Evolutionary conservation across 2,329 filamentous ascomycete genomes (phyloP).

Genomic region (Blumeriella jaapii): DNA sequence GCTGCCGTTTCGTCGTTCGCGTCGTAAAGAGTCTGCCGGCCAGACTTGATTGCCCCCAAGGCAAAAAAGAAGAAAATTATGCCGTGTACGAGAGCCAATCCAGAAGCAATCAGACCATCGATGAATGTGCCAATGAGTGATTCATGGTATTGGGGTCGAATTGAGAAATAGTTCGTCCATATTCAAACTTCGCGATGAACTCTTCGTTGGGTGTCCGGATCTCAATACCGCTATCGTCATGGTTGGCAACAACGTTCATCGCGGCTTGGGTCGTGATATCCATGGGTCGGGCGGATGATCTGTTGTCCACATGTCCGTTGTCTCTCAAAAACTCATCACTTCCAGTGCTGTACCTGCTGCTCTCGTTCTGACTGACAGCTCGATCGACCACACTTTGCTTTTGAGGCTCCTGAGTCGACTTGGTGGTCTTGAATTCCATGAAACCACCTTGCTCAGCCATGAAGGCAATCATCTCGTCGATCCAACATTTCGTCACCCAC

Average conservation of each 20-base stretch:
- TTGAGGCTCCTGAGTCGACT: slow-evolving; percentile 22
- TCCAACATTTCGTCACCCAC: slow-evolving; percentile 93
- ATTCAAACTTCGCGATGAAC: slow-evolving; percentile 48
- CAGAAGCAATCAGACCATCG: slow-evolving; percentile 9
- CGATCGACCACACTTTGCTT: slow-evolving; percentile 13
- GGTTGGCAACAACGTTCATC: slow-evolving; percentile 34
- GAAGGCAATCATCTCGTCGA: slow-evolving; percentile 90
- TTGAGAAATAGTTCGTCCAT: slow-evolving; percentile 22
- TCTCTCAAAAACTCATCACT: slow-evolving; percentile 25
- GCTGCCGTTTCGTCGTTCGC: slow-evolving; percentile 17
- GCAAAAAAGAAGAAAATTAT: slow-evolving; percentile 12
- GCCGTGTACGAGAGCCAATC: neutral
- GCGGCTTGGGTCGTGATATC: slow-evolving; percentile 33
- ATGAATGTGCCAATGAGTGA: slow-evolving; percentile 15
- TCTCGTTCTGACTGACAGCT: slow-evolving; percentile 20
- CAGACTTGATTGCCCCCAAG: slow-evolving; percentile 9
- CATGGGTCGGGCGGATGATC: slow-evolving; percentile 23
- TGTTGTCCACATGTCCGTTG: slow-evolving; percentile 13
- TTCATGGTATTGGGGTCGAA: slow-evolving; percentile 14
- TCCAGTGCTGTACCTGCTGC: slow-evolving; percentile 24
- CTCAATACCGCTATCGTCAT: slow-evolving; percentile 67
- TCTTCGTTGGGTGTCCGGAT: slow-evolving; percentile 58
- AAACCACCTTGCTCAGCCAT: slow-evolving; percentile 85
- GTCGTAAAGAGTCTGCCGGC: slow-evolving; percentile 16
- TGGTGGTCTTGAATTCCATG: slow-evolving; percentile 46